Evolutionary conservation across 78 protist species (phyloP).

Genomic region (Dictyostelium capitatum): DNA sequence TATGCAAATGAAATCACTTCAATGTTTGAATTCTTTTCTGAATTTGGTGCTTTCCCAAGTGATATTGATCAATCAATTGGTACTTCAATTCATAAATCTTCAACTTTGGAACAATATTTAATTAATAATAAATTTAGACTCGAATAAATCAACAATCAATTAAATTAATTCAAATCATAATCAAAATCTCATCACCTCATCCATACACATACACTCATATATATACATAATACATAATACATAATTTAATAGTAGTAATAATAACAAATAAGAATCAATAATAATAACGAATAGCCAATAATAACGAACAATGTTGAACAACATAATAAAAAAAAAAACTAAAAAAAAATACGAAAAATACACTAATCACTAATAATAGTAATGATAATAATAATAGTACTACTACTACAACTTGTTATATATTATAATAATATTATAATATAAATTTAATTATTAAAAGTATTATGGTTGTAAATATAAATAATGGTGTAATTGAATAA

Average conservation of each 20-base stretch:
- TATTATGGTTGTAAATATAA: constrained; percentile 38
- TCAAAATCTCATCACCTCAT: too few species aligned
- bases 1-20: constrained; percentile 14
- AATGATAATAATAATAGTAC: too few species aligned
- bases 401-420: too few species aligned
- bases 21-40: constrained; percentile 17
- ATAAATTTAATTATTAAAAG: constrained; percentile 5
- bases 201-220: not conserved
- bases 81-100: not conserved
- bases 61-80: constrained; percentile 2
- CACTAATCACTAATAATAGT: too few species aligned
- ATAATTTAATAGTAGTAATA: not conserved
- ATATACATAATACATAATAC: not conserved
- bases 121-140: not conserved
- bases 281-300: not conserved
- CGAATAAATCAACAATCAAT: not conserved
- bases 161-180: too few species aligned
- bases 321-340: too few species aligned
- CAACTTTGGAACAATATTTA: constrained; percentile 34
- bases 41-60: constrained; percentile 17
- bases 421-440: too few species aligned
- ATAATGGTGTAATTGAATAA: constrained; percentile 64
- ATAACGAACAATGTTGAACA: not conserved
- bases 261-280: too few species aligned
- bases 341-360: too few species aligned